phyloP scores from a whole-genome alignment of 305 asterid genomes.

The Fraxinus xanthoxyloides region DNA sequence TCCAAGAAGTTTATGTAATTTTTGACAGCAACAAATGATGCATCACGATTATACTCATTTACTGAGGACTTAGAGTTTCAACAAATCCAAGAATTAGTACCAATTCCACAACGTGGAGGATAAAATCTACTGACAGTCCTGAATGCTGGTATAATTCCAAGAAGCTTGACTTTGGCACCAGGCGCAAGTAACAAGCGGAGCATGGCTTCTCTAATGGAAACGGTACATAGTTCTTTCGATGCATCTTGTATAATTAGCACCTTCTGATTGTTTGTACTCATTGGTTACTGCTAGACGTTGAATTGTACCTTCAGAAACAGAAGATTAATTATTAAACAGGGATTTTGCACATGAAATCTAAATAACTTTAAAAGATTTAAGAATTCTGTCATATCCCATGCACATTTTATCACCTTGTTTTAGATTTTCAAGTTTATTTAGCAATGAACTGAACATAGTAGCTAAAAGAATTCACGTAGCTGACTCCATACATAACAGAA shows the following conservation, averaged over 20 bases:
- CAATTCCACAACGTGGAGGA: conserved; percentile 19
- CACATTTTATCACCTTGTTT: neutral
- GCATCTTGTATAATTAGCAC: conserved; percentile 50
- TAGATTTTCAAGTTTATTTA: neutral
- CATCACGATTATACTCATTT: neutral
- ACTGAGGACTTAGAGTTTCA: neutral
- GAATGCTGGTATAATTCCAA: conserved; percentile 41
- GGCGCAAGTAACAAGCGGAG: conserved; percentile 21
- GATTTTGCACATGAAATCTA: neutral
- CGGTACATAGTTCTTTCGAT: conserved; percentile 29
- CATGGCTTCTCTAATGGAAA: conserved; percentile 23
- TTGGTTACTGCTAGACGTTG: conserved; percentile 7
- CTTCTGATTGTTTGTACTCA: conserved; percentile 31
- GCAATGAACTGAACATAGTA: neutral
- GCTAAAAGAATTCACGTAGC: neutral
- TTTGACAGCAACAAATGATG: neutral
- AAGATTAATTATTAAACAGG: neutral
- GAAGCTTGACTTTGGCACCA: conserved; percentile 40
- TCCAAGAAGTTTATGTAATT: neutral
- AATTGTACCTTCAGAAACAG: neutral
- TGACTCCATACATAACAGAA: neutral
- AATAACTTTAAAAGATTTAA: neutral
- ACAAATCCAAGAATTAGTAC: conserved; percentile 11
- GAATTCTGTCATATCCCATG: neutral
- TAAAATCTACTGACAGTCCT: conserved; percentile 1